A percentile compares a stretch with the other conserved stretches of the same genome.
These are phyloP conservation scores for Aspergillus terreus DNA, from an alignment of 2,329 filamentous ascomycete genomes.

Conservation along the genomic window DNA sequence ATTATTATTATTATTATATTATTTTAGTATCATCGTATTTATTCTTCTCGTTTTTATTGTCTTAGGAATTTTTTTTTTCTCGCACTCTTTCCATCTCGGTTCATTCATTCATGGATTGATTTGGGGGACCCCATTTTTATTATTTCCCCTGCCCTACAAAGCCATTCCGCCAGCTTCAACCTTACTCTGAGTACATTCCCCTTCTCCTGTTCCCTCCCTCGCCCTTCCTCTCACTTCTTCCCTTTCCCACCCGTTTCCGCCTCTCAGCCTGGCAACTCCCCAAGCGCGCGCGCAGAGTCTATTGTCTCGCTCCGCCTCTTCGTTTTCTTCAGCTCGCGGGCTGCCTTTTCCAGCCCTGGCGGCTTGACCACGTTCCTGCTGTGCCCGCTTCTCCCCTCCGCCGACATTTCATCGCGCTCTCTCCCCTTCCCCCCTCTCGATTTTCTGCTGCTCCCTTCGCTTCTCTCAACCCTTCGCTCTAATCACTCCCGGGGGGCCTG, in stretches of 20 bases:
- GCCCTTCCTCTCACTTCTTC: neutral
- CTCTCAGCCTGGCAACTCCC: too few species aligned
- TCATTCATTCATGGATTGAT: neutral
- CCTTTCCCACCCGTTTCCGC: neutral
- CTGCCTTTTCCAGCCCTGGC: conserved; percentile 20
- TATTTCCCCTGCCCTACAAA: conserved; percentile 2
- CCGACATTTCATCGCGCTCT: conserved; percentile 11
- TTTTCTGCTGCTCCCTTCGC: conserved; percentile 9
- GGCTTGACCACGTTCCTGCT: conserved; percentile 21
- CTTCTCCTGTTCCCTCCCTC: too few species aligned
- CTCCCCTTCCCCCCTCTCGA: conserved; percentile 13
- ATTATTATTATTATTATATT: too few species aligned
- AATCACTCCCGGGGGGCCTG: neutral
- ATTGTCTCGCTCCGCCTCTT: too few species aligned
- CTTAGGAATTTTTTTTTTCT: neutral
- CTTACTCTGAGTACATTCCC: neutral
- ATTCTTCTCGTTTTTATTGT: neutral
- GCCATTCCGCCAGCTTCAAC: conserved; percentile 9
- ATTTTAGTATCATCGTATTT: neutral
- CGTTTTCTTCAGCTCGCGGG: conserved; percentile 12
- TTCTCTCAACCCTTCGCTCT: neutral
- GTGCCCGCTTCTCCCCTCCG: conserved; percentile 14
- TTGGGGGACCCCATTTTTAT: neutral
- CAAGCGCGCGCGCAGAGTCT: too few species aligned
- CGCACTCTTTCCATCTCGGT: neutral